These are phyloP conservation scores for Cubamyces sp. DNA, from an alignment of 768 basidiomycete species.

Conservation along the genomic window DNA sequence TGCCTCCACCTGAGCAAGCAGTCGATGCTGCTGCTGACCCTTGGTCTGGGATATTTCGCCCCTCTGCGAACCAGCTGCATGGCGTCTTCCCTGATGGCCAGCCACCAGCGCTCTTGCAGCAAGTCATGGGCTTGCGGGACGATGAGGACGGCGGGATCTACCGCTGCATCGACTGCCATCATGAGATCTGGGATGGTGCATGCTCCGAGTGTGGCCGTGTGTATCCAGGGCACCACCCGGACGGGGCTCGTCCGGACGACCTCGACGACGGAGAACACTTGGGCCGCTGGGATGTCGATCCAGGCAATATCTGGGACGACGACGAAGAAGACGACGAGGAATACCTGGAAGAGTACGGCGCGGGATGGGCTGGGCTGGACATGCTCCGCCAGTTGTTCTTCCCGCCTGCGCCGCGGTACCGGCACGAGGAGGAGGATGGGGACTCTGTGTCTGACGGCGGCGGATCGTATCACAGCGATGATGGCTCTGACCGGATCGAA, in stretches of 20 bases:
- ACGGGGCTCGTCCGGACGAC: slow-evolving; percentile 8
- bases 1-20: slow-evolving; percentile 26
- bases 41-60: slow-evolving; percentile 67
- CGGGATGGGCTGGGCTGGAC: slow-evolving; percentile 27
- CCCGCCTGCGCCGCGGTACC: slow-evolving; percentile 3
- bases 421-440: slow-evolving; percentile 19
- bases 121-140: slow-evolving; percentile 67
- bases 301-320: not conserved
- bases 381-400: slow-evolving; percentile 23
- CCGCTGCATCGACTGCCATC: slow-evolving; percentile 74
- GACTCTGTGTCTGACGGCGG: not conserved
- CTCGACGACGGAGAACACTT: slow-evolving; percentile 12
- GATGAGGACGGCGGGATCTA: slow-evolving; percentile 77
- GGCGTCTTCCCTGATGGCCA: slow-evolving; percentile 26
- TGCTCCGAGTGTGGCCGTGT: slow-evolving; percentile 65
- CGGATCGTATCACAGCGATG: not conserved
- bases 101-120: slow-evolving; percentile 35
- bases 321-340: slow-evolving; percentile 31
- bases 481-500: not conserved
- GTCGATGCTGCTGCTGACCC: slow-evolving; percentile 49
- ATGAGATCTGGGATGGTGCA: slow-evolving; percentile 74
- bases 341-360: slow-evolving; percentile 31
- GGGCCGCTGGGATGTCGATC: not conserved
- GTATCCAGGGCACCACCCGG: slow-evolving; percentile 55
- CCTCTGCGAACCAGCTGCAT: not conserved